A percentile compares a stretch with the other conserved stretches of the same genome.
phyloP scores from a whole-genome alignment of 148 eudicot species.

The Chenopodium quinoa region DNA sequence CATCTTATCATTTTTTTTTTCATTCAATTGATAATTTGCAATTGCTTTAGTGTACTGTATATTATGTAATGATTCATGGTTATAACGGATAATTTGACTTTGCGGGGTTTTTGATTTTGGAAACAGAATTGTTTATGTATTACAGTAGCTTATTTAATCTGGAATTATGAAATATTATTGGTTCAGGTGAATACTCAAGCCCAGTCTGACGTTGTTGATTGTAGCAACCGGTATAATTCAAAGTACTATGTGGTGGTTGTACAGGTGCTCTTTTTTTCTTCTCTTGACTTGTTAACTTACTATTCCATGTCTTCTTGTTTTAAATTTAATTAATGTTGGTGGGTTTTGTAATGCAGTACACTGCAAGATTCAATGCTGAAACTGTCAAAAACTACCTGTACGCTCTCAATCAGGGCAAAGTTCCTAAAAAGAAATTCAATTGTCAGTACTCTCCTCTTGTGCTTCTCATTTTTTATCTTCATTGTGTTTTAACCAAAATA shows the following conservation, averaged over 20 bases:
- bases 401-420: conserved; percentile 70
- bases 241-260: conserved; percentile 93
- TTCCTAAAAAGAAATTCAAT: conserved; percentile 91
- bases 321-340: conserved; percentile 2
- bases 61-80: too few relatives aligned
- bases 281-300: too few relatives aligned
- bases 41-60: too few relatives aligned
- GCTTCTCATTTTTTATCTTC: not conserved
- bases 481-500: not conserved
- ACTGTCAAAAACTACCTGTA: conserved; percentile 85
- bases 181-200: conserved; percentile 94
- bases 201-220: conserved; percentile 68
- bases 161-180: not conserved
- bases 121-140: too few relatives aligned
- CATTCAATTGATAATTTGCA: too few relatives aligned
- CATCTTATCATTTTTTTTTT: too few relatives aligned
- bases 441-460: conserved; percentile 46
- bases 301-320: too few relatives aligned
- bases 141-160: too few relatives aligned
- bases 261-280: conserved; percentile 51
- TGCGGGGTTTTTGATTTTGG: too few relatives aligned
- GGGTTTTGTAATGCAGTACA: conserved; percentile 53
- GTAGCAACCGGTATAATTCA: conserved; percentile 74
- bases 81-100: too few relatives aligned
- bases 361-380: conserved; percentile 92